Base-by-base conservation (phyloP, 257 asterid genomes). In the Fraxinus cuspidata region DNA sequence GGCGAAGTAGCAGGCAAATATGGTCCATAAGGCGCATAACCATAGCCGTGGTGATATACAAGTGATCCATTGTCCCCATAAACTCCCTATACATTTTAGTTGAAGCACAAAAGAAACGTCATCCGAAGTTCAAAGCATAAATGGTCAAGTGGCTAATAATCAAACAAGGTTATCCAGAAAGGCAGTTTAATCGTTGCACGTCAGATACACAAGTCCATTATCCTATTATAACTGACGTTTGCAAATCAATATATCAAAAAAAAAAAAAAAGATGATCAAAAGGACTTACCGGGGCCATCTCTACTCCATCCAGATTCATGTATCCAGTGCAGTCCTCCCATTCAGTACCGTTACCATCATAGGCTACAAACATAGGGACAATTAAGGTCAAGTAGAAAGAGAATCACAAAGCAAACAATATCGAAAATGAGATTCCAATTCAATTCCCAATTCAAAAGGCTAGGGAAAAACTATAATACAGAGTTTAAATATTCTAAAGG, bases 11-110 rank as follows among this genome's bases (percentile, higher is more conserved):
- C 96, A 34, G 93, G 90, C 0, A 92, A 89, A 76, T 89, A 89
- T 10, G 92, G 90, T 13, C 75, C 87, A 82, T 89, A 92, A 5
- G 94, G 87, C 23, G 87, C 81, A 81, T 86, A 91, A 47, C 95
- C 86, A 86, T 88, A 91, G 19, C 92, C 88, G 44, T 69, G 92
- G 60, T 88, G 96, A 73, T 91, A 89, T 80, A 88, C n/a, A 21
- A 87, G 83, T 3, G 96, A 89, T 49, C 90, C 91, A 51, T 84
- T 90, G 56, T 91, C 97, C 76, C 91, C 95, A 85, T 86, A 91
- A 56, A 69, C 88, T 42, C 93, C 93, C 95, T 91, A 83, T 21
- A 31, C 4, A 53, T 72, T 44, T 79, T 67, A 56, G 65, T 56
- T 18, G n/a, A 5, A 8, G 65, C 65, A 56, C 23, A 56, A 56